Conservation (phyloP, 2,329 filamentous ascomycete genomes). For the Colletotrichum australisinense region DNA sequence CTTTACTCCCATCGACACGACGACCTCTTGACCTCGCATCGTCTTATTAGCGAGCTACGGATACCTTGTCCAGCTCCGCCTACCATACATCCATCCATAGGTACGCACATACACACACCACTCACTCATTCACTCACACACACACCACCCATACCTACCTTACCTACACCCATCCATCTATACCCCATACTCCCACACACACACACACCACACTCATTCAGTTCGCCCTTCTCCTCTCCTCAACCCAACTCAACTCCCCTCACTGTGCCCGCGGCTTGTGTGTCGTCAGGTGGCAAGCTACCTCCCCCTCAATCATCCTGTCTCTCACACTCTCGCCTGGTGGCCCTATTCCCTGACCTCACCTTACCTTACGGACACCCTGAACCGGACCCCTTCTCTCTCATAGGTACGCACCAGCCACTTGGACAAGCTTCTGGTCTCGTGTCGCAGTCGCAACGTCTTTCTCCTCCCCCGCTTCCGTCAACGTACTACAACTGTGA, state of each 20-base stretch:
- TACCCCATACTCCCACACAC: neutral
- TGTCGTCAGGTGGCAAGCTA: conserved; percentile 26
- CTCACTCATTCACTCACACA: neutral
- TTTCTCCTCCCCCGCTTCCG: conserved; percentile 36
- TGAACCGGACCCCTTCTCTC: conserved; percentile 26
- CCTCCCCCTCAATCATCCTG: neutral
- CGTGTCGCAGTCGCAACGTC: conserved; percentile 37
- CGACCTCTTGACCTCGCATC: conserved; percentile 1
- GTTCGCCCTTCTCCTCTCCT: neutral
- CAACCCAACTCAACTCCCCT: neutral
- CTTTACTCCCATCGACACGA: neutral
- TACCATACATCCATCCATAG: neutral
- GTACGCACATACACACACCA: neutral
- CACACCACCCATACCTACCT: neutral
- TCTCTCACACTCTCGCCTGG: neutral
- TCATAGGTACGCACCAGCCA: conserved; percentile 33
- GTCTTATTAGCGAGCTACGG: neutral
- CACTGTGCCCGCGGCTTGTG: conserved; percentile 7
- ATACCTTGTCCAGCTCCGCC: neutral
- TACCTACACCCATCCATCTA: neutral
- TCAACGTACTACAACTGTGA: conserved; percentile 32
- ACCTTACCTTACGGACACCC: conserved; percentile 16
- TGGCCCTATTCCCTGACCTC: conserved; percentile 12
- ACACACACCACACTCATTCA: neutral
- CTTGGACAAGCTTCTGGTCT: conserved; percentile 37